phyloP scores from a whole-genome alignment of 257 asterid species.

The Galeopsis tetrahit region DNA sequence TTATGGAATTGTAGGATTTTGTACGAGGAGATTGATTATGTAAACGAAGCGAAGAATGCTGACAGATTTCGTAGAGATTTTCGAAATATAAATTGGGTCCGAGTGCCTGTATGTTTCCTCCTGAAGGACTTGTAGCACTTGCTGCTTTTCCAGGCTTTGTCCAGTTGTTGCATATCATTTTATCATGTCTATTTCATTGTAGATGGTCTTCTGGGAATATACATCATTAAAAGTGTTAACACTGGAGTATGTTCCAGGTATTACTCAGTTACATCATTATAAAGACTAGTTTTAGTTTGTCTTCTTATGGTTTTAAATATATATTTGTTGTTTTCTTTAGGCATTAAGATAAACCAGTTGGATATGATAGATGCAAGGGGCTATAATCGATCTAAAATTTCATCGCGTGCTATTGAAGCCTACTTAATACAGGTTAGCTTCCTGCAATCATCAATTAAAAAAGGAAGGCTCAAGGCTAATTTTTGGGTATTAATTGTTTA shows the following conservation, averaged over 20 bases:
- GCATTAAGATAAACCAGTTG: slow-evolving; percentile 76
- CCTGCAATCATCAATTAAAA: background rate
- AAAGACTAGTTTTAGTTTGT: background rate
- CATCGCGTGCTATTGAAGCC: slow-evolving; percentile 86
- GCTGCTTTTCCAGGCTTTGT: slow-evolving; percentile 20
- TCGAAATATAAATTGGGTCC: slow-evolving; percentile 90
- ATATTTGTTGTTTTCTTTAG: slow-evolving; percentile 42
- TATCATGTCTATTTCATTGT: slow-evolving; percentile 11
- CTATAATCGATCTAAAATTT: slow-evolving; percentile 64
- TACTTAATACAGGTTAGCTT: slow-evolving; percentile 76
- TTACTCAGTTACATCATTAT: background rate
- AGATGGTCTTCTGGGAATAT: slow-evolving; percentile 91
- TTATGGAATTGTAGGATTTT: slow-evolving; percentile 66
- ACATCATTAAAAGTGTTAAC: slow-evolving; percentile 83
- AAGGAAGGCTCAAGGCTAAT: background rate
- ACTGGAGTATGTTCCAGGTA: slow-evolving; percentile 93
- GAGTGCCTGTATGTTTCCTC: slow-evolving; percentile 89
- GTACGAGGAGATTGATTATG: slow-evolving; percentile 87
- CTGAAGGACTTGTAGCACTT: slow-evolving; percentile 29
- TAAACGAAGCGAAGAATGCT: slow-evolving; percentile 93
- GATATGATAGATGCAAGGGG: slow-evolving; percentile 66
- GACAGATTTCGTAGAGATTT: slow-evolving; percentile 89
- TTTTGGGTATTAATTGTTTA: slow-evolving; percentile 31
- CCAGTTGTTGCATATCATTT: slow-evolving; percentile 5
- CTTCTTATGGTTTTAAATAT: background rate